phyloP scores from a whole-genome alignment of 1,284 basidiomycete genomes.

The Tetrapyrgos nigripes region DNA sequence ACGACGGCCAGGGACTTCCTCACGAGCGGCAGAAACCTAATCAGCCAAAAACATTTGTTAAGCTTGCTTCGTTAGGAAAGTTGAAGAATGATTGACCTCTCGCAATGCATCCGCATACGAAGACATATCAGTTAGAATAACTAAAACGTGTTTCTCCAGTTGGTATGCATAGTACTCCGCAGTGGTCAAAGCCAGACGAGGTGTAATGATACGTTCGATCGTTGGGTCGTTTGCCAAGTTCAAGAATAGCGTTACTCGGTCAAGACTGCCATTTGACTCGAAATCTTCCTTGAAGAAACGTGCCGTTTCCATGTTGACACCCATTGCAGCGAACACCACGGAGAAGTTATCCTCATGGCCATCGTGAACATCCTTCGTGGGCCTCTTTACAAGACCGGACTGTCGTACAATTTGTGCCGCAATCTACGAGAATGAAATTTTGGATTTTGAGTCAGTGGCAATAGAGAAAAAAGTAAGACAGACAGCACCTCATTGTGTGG shows the following conservation, averaged over 20 bases:
- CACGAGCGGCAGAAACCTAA: conserved; percentile 95
- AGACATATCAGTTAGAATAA: conserved; percentile 99
- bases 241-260: conserved; percentile 98
- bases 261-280: conserved; percentile 97
- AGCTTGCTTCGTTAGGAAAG: not conserved
- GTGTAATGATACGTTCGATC: conserved; percentile 99
- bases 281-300: conserved; percentile 99
- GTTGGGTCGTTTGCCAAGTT: conserved; percentile 99
- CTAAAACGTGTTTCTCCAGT: conserved; percentile 98
- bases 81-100: conserved; percentile 66
- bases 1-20: conserved; percentile 99
- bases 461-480: conserved; percentile 21
- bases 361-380: conserved; percentile 97
- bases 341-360: conserved; percentile 99
- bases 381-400: conserved; percentile 94
- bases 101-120: conserved; percentile 98
- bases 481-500: conserved; percentile 93
- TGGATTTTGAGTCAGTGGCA: conserved; percentile 2
- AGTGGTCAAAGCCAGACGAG: conserved; percentile 96
- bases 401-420: conserved; percentile 99
- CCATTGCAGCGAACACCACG: conserved; percentile 99
- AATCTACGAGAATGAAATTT: conserved; percentile 63
- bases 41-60: not conserved
- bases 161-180: conserved; percentile 99
- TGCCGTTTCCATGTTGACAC: conserved; percentile 99